Conservation (phyloP, 306 rosid genomes). For the Cucurbita argyrosperma region DNA sequence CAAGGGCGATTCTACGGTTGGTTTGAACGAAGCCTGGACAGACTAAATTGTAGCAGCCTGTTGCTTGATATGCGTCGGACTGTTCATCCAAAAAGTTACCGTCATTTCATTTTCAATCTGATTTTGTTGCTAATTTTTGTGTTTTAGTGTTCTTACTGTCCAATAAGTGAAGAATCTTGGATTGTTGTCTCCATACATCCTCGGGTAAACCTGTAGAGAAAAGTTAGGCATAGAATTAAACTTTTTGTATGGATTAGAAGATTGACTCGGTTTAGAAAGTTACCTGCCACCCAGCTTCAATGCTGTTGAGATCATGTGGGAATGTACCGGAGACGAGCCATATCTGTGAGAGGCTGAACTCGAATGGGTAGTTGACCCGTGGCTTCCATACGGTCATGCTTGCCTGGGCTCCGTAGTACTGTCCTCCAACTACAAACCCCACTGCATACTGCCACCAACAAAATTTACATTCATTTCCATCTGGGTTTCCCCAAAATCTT, state of each 20-base stretch:
- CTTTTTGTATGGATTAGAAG: neutral
- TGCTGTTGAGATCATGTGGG: slow-evolving; percentile 78
- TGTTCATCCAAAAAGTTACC: slow-evolving; percentile 11
- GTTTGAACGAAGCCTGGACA: slow-evolving; percentile 96
- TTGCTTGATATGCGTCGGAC: slow-evolving; percentile 96
- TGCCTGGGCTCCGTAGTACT: slow-evolving; percentile 84
- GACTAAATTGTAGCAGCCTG: slow-evolving; percentile 84
- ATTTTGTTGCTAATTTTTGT: neutral
- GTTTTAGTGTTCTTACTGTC: slow-evolving; percentile 44
- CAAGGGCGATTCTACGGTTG: slow-evolving; percentile 71
- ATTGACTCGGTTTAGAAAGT: neutral
- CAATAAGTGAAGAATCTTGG: slow-evolving; percentile 95
- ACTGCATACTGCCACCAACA: slow-evolving; percentile 65
- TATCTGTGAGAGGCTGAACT: slow-evolving; percentile 88
- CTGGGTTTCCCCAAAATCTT: no score
- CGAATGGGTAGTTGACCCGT: slow-evolving; percentile 50
- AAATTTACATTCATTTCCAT: neutral
- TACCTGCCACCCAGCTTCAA: slow-evolving; percentile 99
- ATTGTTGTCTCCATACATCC: slow-evolving; percentile 82
- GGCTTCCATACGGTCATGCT: slow-evolving; percentile 98
- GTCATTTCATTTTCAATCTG: no score
- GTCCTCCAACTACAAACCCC: slow-evolving; percentile 74
- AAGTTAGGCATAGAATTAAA: neutral
- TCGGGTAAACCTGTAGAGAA: slow-evolving; percentile 69
- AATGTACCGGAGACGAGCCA: slow-evolving; percentile 97